These are phyloP conservation scores for Retiboletus fuscus DNA, from an alignment of 1,284 basidiomycete genomes.

Conservation along the genomic window DNA sequence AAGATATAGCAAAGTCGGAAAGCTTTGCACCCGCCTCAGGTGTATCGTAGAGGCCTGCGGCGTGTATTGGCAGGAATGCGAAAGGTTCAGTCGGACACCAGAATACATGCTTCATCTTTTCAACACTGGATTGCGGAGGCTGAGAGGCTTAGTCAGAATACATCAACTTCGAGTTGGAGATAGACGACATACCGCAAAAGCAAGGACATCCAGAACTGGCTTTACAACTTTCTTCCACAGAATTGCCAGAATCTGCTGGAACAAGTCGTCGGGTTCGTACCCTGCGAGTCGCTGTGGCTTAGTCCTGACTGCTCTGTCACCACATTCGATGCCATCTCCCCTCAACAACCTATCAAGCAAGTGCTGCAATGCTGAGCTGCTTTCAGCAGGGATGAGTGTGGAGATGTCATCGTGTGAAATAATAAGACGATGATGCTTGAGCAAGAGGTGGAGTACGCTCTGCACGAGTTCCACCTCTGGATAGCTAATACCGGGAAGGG, in stretches of 20 bases:
- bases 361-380: neutral
- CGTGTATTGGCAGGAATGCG: no score
- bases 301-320: neutral
- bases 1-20: no score
- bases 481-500: neutral
- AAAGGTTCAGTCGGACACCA: no score
- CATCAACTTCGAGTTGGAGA: no score
- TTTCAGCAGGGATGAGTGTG: neutral
- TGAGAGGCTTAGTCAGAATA: neutral
- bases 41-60: no score
- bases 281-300: no score
- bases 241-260: neutral
- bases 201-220: neutral
- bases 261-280: neutral
- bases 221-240: neutral
- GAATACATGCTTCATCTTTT: neutral
- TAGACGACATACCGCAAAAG: neutral
- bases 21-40: no score
- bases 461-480: neutral
- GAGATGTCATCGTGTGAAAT: neutral
- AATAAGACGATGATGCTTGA: neutral
- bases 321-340: neutral
- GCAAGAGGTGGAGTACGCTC: neutral
- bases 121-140: neutral
- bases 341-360: neutral